Percentiles rank a stretch among this genome's conserved stretches.
These are phyloP conservation scores for Malassezia brasiliensis DNA, from an alignment of 1,284 basidiomycete genomes.

Conservation along the genomic window DNA sequence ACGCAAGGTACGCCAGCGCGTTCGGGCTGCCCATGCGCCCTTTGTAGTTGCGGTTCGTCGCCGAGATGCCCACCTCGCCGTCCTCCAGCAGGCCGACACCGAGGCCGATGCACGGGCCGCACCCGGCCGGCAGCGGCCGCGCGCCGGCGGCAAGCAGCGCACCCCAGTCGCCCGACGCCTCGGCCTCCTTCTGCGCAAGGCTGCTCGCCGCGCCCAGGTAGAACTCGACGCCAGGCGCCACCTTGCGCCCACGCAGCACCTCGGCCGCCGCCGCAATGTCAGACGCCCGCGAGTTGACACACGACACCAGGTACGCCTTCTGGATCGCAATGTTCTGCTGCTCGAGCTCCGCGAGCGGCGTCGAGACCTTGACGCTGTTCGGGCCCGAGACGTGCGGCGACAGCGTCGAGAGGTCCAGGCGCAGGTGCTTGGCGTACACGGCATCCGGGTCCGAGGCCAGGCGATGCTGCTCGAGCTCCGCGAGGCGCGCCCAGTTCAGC, in stretches of 20 bases:
- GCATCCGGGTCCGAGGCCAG: conserved; percentile 69
- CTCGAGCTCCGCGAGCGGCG: conserved; percentile 72
- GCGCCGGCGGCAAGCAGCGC: conserved; percentile 75
- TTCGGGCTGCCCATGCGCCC: conserved; percentile 94
- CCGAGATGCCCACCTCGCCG: conserved; percentile 88
- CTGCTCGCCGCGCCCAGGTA: conserved; percentile 93
- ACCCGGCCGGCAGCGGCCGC: conserved; percentile 84
- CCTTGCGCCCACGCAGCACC: conserved; percentile 72
- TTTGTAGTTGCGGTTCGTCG: conserved; percentile 98
- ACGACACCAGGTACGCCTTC: conserved; percentile 96
- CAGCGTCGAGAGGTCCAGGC: conserved; percentile 83
- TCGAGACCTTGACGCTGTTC: conserved; percentile 93
- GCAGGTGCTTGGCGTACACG: conserved; percentile 75
- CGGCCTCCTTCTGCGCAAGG: conserved; percentile 79
- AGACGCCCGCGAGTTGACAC: conserved; percentile 92
- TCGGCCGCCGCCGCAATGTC: conserved; percentile 85
- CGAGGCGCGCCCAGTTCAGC: conserved; percentile 66
- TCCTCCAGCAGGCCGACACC: conserved; percentile 86
- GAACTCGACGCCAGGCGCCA: conserved; percentile 81
- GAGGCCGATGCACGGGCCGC: conserved; percentile 94
- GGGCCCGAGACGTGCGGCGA: conserved; percentile 93
- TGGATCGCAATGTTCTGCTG: conserved; percentile 70
- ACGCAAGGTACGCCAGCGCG: conserved; percentile 87
- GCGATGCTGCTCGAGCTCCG: conserved; percentile 55
- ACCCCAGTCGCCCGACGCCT: conserved; percentile 78